Evolutionary conservation across 192 early-diverging fungal species (phyloP), one percentile per base, ranked within the genome.

Genomic region (Podila epicladia): DNA sequence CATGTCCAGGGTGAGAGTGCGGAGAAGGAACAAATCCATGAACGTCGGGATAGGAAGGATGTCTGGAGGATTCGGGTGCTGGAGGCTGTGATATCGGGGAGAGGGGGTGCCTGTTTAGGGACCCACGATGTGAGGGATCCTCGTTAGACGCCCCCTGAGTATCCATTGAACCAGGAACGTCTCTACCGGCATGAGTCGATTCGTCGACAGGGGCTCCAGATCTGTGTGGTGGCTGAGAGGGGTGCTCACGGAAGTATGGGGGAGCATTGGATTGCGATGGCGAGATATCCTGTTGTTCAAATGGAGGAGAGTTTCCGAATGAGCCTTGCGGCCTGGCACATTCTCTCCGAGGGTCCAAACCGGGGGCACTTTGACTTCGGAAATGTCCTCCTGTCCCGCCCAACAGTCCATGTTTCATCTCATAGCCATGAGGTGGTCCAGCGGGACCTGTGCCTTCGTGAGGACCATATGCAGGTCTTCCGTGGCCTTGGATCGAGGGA

Each of bases 311-410:
- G 26, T 55, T 55, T n/a, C 53, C 24, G 9, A 55, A 55, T n/a
- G 53, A 9, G n/a, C 24, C 53, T 24, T 55, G 75, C 3, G 58
- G 59, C 28, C 71, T 28, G 9, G 71, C 3, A 19, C 22, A 22
- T n/a, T 80, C 70, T 53, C 71, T 48, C 6, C 71, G 59, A 1
- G 77, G 77, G 57, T 80, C 77, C 24, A 71, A 53, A 13, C 77
- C 77, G n/a, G 77, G 77, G 8, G 77, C 77, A 58, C 71, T 73
- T 24, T 80, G 77, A n/a, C 77, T 80, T 26, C 77, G 77, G 62
- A 69, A 64, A 26, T 80, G 77, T 13, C 77, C 77, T 51, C 71
- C 77, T 33, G 53, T n/a, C 24, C 57, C 57, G 50, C 58, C 64
- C 13, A 57, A 5, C 15, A 58, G 1, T 1, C 75, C 69, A 45